Evolutionary conservation across 768 basidiomycete genomes (phyloP).

Genomic region (Sporobolomyces pararoseus): DNA sequence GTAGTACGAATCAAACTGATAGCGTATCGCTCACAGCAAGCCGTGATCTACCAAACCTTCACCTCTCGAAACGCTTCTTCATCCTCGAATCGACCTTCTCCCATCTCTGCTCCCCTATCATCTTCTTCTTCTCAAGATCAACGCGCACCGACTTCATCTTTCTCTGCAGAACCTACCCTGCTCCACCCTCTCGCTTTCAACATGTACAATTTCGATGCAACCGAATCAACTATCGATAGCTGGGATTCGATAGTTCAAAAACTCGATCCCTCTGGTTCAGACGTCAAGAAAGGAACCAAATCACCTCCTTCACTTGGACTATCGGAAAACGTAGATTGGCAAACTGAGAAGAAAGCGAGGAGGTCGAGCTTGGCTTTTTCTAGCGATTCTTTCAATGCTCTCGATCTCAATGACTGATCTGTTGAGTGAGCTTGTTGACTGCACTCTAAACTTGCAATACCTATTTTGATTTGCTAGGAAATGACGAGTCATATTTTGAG

Average conservation of each 20-base stretch:
- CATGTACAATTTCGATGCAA: conserved; percentile 26
- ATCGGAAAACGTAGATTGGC: no score
- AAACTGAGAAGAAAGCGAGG: neutral
- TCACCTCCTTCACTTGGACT: no score
- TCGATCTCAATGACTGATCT: no score
- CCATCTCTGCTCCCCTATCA: neutral
- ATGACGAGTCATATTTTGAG: no score
- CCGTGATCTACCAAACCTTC: conserved; percentile 9
- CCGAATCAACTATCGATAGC: neutral
- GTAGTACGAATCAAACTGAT: no score
- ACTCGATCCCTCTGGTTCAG: no score
- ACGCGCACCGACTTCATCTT: neutral
- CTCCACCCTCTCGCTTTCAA: conserved; percentile 24
- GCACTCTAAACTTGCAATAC: no score
- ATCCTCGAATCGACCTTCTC: neutral
- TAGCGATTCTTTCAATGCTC: neutral
- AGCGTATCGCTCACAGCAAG: conserved; percentile 8
- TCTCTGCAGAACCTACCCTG: neutral
- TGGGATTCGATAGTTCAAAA: neutral
- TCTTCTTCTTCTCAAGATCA: neutral
- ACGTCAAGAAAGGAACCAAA: no score
- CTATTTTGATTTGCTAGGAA: no score
- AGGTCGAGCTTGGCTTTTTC: neutral
- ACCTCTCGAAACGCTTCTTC: neutral
- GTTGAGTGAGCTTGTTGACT: no score